Conservation (phyloP, 2,329 filamentous ascomycete species). For the Blumeriella jaapii region DNA sequence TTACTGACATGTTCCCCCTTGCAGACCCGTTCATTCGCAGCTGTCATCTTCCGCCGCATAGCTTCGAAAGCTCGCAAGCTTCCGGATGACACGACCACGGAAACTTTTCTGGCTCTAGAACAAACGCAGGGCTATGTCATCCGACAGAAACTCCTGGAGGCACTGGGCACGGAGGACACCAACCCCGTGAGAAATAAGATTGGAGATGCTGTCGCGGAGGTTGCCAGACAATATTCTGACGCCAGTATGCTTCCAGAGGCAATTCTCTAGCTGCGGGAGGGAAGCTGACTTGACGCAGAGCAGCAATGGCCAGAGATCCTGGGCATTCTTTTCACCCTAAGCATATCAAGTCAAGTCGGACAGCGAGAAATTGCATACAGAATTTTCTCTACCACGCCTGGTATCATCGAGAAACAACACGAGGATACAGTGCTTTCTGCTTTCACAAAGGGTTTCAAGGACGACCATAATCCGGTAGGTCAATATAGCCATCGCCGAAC, state of each 20-base stretch:
- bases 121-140: slow-evolving; percentile 66
- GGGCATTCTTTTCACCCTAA: slow-evolving; percentile 75
- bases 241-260: slow-evolving; percentile 50
- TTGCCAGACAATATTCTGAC: slow-evolving; percentile 90
- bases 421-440: slow-evolving; percentile 81
- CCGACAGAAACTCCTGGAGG: slow-evolving; percentile 71
- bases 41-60: slow-evolving; percentile 90
- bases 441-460: slow-evolving; percentile 86
- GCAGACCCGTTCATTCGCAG: slow-evolving; percentile 83
- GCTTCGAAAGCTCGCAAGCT: slow-evolving; percentile 79
- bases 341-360: slow-evolving; percentile 70
- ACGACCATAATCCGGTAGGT: slow-evolving; percentile 68
- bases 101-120: slow-evolving; percentile 74
- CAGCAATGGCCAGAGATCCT: slow-evolving; percentile 86
- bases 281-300: slow-evolving; percentile 36
- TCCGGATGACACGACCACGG: slow-evolving; percentile 56
- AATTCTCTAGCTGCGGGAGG: not conserved
- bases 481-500: no score
- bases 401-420: slow-evolving; percentile 92
- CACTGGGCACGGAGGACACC: slow-evolving; percentile 60
- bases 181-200: slow-evolving; percentile 82
- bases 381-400: slow-evolving; percentile 89
- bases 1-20: slow-evolving; percentile 10
- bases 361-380: slow-evolving; percentile 89
- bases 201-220: slow-evolving; percentile 91